Conservation (phyloP, 2,329 filamentous ascomycete species). For the Talaromyces sp. region DNA sequence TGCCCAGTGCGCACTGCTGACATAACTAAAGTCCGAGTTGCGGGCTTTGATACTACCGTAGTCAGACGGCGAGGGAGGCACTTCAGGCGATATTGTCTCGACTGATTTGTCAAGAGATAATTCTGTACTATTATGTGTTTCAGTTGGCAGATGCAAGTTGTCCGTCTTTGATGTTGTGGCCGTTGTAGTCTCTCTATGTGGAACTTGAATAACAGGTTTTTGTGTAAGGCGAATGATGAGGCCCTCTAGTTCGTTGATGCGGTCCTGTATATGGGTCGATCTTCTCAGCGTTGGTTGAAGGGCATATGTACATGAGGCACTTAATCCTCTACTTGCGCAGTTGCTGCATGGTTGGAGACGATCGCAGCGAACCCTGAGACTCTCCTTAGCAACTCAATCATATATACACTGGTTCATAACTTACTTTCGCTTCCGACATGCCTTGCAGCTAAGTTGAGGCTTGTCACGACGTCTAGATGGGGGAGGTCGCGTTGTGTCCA, state of each 20-base stretch:
- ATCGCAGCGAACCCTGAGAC: background rate
- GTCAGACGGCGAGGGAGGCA: background rate
- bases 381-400: background rate
- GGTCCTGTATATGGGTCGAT: background rate
- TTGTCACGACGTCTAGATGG: slow-evolving; percentile 1
- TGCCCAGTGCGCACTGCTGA: slow-evolving; percentile 1
- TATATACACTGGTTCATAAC: background rate
- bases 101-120: background rate
- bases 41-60: background rate
- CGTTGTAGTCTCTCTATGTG: too few species aligned
- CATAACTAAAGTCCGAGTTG: background rate
- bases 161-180: background rate
- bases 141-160: background rate
- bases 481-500: background rate
- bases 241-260: background rate
- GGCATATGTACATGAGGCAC: background rate
- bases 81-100: background rate
- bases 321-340: background rate
- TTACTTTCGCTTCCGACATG: background rate
- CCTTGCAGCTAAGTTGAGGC: slow-evolving; percentile 1
- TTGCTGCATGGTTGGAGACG: background rate
- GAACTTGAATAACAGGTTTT: too few species aligned
- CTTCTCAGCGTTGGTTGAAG: background rate
- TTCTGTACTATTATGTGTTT: background rate
- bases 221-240: background rate